Evolutionary conservation across 202 grass and related monocot genomes (phyloP), one percentile per base, ranked within the genome.

Genomic region (Setaria italica): DNA sequence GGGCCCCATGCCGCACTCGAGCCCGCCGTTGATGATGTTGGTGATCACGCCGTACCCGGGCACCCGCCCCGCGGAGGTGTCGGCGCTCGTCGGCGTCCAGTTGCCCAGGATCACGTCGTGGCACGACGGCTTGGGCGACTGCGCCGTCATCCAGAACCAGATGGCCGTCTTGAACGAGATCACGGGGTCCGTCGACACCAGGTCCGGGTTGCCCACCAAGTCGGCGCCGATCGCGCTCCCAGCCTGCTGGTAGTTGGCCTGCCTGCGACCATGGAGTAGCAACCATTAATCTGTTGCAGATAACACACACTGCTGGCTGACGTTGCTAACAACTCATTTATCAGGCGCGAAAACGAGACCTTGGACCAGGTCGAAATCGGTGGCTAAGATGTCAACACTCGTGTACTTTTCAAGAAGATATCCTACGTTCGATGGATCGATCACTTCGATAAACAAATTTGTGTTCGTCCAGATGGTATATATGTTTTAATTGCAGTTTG

Each of bases 131-230:
- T 83, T 83, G 4, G 34, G n/a, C 8, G n/a, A 10, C 62, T 85
- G 82, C 48, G 72, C 30, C 82, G 72, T 76, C 82, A 85, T 85
- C 82, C 82, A 85, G 50, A 77, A 77, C 82, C 82, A 85, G 62
- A 85, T 45, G 62, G 82, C 73, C 82, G 82, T 84, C 72, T 75
- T 76, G 82, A 76, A 84, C 11, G 82, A 73, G 20, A 84, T 12
- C 47, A 85, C 72, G 0, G 82, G 5, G 82, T 85, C 0, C 48
- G 35, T 47, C 7, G 82, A 56, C 72, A 81, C 79, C 64, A 81
- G 50, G 79, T 57, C 64, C 20, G 64, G 79, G 64, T 81, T 69
- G 48, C 4, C 4, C 49, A 81, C 78, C 7, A 81, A 64, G 64
- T 81, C 30, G 34, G 11, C 7, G 0, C 46, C 19, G 11, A 81